phyloP scores from a whole-genome alignment of 352 stramenopile genomes.

The Thraustochytrium sp. region DNA sequence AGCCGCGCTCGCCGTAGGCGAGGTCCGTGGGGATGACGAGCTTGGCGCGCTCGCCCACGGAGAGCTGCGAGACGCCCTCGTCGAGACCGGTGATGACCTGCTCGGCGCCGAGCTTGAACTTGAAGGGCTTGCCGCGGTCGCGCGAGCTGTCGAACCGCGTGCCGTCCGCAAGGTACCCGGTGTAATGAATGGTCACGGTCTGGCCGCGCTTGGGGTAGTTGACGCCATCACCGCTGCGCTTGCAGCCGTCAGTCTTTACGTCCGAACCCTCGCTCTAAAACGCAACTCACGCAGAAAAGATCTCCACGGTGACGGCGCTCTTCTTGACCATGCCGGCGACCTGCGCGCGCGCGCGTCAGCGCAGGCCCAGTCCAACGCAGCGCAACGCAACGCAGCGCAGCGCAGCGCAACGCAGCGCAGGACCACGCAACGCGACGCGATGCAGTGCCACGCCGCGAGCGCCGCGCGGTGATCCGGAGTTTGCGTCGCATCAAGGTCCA shows the following conservation, averaged over 20 bases:
- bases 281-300: constrained; percentile 36
- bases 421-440: too few relatives aligned
- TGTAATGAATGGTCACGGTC: constrained; percentile 47
- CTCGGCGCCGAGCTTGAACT: constrained; percentile 49
- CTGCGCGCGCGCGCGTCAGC: neutral
- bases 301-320: constrained; percentile 34
- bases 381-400: too few relatives aligned
- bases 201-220: constrained; percentile 32
- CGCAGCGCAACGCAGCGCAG: too few relatives aligned
- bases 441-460: too few relatives aligned
- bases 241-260: neutral
- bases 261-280: neutral
- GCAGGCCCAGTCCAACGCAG: too few relatives aligned
- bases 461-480: too few relatives aligned
- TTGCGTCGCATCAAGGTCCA: too few relatives aligned
- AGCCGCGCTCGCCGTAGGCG: constrained; percentile 72
- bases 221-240: constrained; percentile 54
- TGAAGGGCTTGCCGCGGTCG: constrained; percentile 49
- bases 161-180: constrained; percentile 47
- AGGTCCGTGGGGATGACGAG: constrained; percentile 63
- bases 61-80: constrained; percentile 77
- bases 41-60: constrained; percentile 71
- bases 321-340: neutral
- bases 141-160: constrained; percentile 47
- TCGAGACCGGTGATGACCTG: constrained; percentile 82